Evolutionary conservation across 1,139 yeast species (phyloP).

Genomic region (Sugiyamaella castrensis): DNA sequence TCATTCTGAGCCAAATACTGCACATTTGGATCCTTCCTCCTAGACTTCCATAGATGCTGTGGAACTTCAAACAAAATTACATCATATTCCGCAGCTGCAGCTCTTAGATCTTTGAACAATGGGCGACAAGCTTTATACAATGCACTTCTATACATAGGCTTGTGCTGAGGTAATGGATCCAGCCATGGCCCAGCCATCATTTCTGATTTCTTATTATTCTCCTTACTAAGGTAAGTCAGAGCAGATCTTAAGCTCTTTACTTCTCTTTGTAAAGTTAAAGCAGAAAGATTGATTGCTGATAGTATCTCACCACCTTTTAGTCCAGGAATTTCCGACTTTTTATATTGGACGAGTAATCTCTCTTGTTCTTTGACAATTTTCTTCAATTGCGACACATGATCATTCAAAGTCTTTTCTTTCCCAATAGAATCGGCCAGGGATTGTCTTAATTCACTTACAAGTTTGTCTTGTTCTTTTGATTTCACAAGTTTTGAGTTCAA

Average conservation of each 20-base stretch:
- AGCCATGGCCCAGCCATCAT: constrained; percentile 1
- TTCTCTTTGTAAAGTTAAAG: constrained; percentile 23
- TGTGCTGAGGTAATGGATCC: constrained; percentile 5
- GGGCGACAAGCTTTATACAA: constrained; percentile 16
- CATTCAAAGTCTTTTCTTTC: constrained; percentile 29
- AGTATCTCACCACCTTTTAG: constrained; percentile 14
- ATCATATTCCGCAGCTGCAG: constrained; percentile 18
- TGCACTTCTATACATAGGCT: background rate
- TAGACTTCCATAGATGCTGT: constrained; percentile 17
- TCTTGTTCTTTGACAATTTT: constrained; percentile 38
- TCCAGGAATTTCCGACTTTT: constrained; percentile 18
- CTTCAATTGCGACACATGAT: constrained; percentile 25
- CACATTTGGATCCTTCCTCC: constrained; percentile 5
- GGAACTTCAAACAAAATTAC: constrained; percentile 15
- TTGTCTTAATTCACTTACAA: constrained; percentile 32
- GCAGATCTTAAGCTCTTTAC: constrained; percentile 21
- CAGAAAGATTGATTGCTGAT: constrained; percentile 18
- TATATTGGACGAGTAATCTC: constrained; percentile 21
- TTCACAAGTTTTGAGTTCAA: constrained; percentile 45
- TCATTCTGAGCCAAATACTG: constrained; percentile 15
- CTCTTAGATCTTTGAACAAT: constrained; percentile 20
- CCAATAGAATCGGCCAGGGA: constrained; percentile 30
- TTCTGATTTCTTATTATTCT: background rate
- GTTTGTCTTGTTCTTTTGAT: constrained; percentile 37
- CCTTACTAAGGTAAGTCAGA: constrained; percentile 17